Evolutionary conservation across 2,329 filamentous ascomycete genomes (phyloP).

Genomic region (Exophiala oligosperma): DNA sequence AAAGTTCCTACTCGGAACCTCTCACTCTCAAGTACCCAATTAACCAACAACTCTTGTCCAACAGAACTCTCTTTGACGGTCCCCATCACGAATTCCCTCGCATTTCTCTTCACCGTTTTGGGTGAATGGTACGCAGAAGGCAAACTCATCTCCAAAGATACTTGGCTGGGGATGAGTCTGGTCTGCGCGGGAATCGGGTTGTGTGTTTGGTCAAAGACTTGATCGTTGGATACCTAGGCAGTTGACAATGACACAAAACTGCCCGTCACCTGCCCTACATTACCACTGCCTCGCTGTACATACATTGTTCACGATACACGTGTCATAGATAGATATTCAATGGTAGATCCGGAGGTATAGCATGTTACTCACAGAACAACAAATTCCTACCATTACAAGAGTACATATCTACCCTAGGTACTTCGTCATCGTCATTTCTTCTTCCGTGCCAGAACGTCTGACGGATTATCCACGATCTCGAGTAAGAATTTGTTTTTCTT

Average conservation of each 20-base stretch:
- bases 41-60: neutral
- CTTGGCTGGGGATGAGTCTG: conserved; percentile 76
- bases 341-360: neutral
- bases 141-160: conserved; percentile 86
- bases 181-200: conserved; percentile 79
- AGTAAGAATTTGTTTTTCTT: too few relatives aligned
- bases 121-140: conserved; percentile 94
- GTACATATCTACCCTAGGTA: too few relatives aligned
- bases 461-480: neutral
- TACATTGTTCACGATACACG: neutral
- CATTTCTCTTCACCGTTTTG: conserved; percentile 92
- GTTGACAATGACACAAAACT: too few relatives aligned
- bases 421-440: too few relatives aligned
- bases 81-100: conserved; percentile 89
- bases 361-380: too few relatives aligned
- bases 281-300: too few relatives aligned
- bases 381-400: too few relatives aligned
- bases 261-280: too few relatives aligned
- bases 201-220: conserved; percentile 66
- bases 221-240: neutral
- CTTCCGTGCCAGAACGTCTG: neutral
- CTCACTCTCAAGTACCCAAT: too few relatives aligned
- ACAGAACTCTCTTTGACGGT: conserved; percentile 88
- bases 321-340: neutral
- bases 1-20: too few relatives aligned